These are phyloP conservation scores for Aspergillus ruber DNA, from an alignment of 2,329 filamentous ascomycete genomes.

Conservation along the genomic window DNA sequence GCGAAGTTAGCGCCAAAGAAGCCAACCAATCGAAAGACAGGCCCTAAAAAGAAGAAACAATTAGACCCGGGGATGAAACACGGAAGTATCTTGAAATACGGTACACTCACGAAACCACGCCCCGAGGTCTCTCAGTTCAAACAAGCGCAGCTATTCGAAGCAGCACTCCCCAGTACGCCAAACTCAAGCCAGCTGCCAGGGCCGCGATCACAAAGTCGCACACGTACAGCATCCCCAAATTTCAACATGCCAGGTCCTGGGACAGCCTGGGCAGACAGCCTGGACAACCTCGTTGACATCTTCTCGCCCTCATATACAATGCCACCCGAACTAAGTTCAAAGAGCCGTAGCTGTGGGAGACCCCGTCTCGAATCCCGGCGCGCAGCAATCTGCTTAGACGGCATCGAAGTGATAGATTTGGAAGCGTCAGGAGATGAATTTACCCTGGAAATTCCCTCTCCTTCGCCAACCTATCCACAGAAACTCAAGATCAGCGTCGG, in stretches of 20 bases:
- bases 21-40: constrained; percentile 18
- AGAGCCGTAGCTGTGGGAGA: constrained; percentile 14
- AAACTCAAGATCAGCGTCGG: constrained; percentile 16
- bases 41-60: constrained; percentile 29
- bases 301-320: constrained; percentile 20
- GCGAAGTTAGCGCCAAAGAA: constrained; percentile 25
- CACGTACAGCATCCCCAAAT: constrained; percentile 9
- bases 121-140: constrained; percentile 23
- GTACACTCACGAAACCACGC: constrained; percentile 32
- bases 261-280: background rate
- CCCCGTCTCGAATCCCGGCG: constrained; percentile 7
- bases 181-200: constrained; percentile 10
- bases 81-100: constrained; percentile 36
- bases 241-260: constrained; percentile 3
- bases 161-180: constrained; percentile 14
- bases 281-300: constrained; percentile 19
- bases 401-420: constrained; percentile 8
- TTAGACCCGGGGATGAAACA: constrained; percentile 37
- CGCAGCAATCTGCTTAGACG: constrained; percentile 3
- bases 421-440: constrained; percentile 2
- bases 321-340: constrained; percentile 12
- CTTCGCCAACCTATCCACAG: constrained; percentile 1
- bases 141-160: constrained; percentile 24
- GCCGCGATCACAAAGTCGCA: background rate
- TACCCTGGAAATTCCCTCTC: background rate